These are phyloP conservation scores for Irpex rosettiformis DNA, from an alignment of 1,284 basidiomycete species.

Conservation along the genomic window DNA sequence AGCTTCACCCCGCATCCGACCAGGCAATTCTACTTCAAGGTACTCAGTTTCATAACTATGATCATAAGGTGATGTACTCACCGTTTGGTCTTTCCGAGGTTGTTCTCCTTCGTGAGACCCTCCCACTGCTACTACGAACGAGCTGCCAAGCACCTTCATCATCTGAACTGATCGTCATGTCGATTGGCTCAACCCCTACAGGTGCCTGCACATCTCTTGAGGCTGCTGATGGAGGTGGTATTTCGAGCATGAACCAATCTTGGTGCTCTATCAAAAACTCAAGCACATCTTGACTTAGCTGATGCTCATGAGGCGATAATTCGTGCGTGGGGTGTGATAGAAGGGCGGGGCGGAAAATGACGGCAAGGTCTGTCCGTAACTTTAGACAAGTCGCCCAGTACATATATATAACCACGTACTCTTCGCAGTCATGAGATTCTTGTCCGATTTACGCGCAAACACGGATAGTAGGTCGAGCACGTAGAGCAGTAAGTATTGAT, in stretches of 20 bases:
- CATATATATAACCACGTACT: conserved; percentile 52
- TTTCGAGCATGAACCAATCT: conserved; percentile 83
- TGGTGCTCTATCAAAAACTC: conserved; percentile 93
- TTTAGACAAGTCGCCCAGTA: not conserved
- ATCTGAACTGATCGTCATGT: conserved; percentile 40
- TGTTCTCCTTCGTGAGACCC: conserved; percentile 50
- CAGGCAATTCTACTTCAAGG: conserved; percentile 11
- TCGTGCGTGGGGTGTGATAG: conserved; percentile 88
- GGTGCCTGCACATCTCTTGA: conserved; percentile 24
- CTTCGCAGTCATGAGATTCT: conserved; percentile 93
- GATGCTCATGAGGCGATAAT: conserved; percentile 79
- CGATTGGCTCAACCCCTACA: conserved; percentile 33
- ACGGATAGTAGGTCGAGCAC: conserved; percentile 95
- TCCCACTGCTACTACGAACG: conserved; percentile 26
- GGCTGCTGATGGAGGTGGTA: conserved; percentile 56
- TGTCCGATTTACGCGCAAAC: conserved; percentile 87
- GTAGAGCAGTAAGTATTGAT: conserved; percentile 94
- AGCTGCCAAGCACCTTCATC: conserved; percentile 32
- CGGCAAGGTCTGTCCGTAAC: conserved; percentile 65
- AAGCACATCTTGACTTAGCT: conserved; percentile 84
- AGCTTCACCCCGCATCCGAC: conserved; percentile 22
- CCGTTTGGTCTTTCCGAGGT: conserved; percentile 49
- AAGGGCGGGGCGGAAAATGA: conserved; percentile 91
- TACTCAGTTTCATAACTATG: conserved; percentile 6
- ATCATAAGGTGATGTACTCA: conserved; percentile 26